Conservation (phyloP, 257 asterid genomes). For the Solanum peruvianum region DNA sequence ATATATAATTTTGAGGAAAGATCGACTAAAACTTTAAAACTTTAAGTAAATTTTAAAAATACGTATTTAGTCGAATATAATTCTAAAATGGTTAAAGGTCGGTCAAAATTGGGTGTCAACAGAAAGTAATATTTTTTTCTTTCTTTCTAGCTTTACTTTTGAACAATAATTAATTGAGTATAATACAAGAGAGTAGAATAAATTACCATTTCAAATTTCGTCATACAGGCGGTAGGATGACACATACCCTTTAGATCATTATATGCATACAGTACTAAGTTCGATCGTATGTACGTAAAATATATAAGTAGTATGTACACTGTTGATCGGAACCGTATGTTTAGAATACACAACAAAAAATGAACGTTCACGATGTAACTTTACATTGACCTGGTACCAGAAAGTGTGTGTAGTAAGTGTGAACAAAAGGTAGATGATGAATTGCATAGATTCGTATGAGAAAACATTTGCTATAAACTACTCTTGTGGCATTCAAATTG, state of each 20-base stretch:
- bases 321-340: background rate
- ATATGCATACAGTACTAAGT: background rate
- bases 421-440: conserved; percentile 4
- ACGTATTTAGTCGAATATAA: no score
- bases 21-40: no score
- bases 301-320: background rate
- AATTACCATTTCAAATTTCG: background rate
- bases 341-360: background rate
- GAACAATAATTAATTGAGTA: background rate
- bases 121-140: background rate
- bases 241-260: background rate
- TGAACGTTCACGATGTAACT: conserved; percentile 6
- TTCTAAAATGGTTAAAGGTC: no score
- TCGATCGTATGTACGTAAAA: background rate
- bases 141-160: background rate
- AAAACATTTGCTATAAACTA: conserved; percentile 12
- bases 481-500: conserved; percentile 25
- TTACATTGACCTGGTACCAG: background rate
- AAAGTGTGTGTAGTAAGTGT: background rate
- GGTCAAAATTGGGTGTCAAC: no score
- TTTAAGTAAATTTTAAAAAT: no score
- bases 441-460: conserved; percentile 25
- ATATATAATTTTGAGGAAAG: no score
- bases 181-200: background rate
- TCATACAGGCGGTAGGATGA: background rate